phyloP scores from a whole-genome alignment of 805 yeast species.

The Suhomyces sp. region DNA sequence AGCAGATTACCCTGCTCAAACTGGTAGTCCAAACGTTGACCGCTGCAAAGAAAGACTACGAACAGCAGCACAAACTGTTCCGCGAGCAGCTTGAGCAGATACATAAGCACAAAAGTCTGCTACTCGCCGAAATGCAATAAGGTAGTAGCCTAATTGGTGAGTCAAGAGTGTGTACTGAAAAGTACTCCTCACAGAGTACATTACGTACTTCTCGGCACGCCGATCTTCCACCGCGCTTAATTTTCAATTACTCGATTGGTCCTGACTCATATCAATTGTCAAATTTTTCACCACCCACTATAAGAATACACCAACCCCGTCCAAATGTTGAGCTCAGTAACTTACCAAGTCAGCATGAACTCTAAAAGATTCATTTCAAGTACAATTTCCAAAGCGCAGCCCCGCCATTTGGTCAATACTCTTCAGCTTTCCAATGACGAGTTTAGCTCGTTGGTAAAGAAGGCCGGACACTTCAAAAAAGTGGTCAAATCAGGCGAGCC shows the following conservation, averaged over 20 bases:
- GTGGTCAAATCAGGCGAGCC: conserved; percentile 56
- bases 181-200: not conserved
- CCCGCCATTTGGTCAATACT: conserved; percentile 79
- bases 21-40: not conserved
- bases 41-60: not conserved
- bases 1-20: not conserved
- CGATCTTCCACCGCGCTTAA: conserved; percentile 16
- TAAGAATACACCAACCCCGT: not conserved
- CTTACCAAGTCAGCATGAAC: conserved; percentile 4
- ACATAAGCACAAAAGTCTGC: not conserved
- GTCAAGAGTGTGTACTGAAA: not conserved
- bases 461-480: conserved; percentile 68
- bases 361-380: conserved; percentile 4
- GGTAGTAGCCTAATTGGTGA: no score
- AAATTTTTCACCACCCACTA: conserved; percentile 3
- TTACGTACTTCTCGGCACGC: not conserved
- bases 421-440: conserved; percentile 74
- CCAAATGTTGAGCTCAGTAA: not conserved
- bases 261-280: conserved; percentile 1
- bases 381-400: conserved; percentile 12
- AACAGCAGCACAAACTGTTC: not conserved
- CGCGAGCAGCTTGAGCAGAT: not conserved
- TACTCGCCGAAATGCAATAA: not conserved
- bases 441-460: conserved; percentile 63
- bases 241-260: conserved; percentile 11